Percentiles rank a stretch among this genome's conserved stretches.
These are phyloP conservation scores for Sporisorium graminicola DNA, from an alignment of 1,284 basidiomycete species.

Conservation along the genomic window DNA sequence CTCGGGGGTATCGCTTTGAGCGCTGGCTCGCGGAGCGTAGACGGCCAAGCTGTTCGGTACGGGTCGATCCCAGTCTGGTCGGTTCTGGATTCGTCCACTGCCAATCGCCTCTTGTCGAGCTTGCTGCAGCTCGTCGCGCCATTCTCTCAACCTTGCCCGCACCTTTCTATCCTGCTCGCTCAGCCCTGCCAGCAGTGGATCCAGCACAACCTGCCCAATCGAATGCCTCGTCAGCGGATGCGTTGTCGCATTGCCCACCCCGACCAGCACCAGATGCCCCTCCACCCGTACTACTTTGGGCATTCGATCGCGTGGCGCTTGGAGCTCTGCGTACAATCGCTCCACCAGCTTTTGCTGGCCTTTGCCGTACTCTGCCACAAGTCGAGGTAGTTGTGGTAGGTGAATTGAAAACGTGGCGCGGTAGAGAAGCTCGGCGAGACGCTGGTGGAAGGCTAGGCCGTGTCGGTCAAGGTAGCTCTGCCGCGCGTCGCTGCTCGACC, in stretches of 20 bases:
- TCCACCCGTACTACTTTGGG: slow-evolving; percentile 13
- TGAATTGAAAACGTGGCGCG: slow-evolving; percentile 17
- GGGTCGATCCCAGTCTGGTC: slow-evolving; percentile 10
- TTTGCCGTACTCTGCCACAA: slow-evolving; percentile 49
- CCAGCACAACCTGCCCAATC: slow-evolving; percentile 41
- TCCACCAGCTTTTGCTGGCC: slow-evolving; percentile 32
- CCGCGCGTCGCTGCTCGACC: neutral
- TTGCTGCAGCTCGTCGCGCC: slow-evolving; percentile 13
- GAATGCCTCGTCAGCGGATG: slow-evolving; percentile 43
- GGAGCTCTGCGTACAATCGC: slow-evolving; percentile 10
- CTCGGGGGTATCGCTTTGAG: neutral
- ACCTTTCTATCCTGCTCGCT: slow-evolving; percentile 3
- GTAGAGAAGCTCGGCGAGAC: slow-evolving; percentile 26
- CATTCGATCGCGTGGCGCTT: slow-evolving; percentile 14
- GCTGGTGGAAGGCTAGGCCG: slow-evolving; percentile 32
- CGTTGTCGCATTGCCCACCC: slow-evolving; percentile 39
- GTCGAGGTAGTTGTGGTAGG: slow-evolving; percentile 7
- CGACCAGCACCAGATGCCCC: slow-evolving; percentile 26
- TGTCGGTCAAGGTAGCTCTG: slow-evolving; percentile 17
- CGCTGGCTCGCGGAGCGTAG: neutral
- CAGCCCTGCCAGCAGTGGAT: slow-evolving; percentile 17
- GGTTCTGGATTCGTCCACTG: neutral
- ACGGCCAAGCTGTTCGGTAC: neutral
- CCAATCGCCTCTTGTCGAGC: neutral
- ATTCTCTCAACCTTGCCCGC: neutral